These are phyloP conservation scores for Candida labiduridarum DNA, from an alignment of 1,139 yeast genomes.

Conservation along the genomic window DNA sequence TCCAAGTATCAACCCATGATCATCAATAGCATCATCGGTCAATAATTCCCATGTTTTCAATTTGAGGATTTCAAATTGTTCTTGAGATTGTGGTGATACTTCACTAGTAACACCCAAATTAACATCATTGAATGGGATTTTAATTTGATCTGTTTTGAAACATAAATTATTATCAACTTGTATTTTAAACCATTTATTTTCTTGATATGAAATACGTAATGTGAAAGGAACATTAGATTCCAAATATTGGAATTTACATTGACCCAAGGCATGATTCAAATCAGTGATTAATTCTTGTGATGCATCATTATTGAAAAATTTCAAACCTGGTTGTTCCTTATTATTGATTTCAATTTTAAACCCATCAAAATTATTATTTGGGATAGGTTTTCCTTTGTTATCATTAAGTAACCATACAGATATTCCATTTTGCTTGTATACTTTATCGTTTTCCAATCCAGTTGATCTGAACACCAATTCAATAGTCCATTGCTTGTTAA, in stretches of 20 bases:
- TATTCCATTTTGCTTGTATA: conserved; percentile 47
- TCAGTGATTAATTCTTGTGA: conserved; percentile 29
- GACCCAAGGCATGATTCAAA: conserved; percentile 46
- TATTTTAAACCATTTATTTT: conserved; percentile 50
- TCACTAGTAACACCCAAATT: conserved; percentile 56
- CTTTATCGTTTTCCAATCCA: conserved; percentile 37
- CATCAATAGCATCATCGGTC: conserved; percentile 58
- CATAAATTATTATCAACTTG: conserved; percentile 73
- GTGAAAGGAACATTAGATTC: conserved; percentile 71
- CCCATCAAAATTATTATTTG: conserved; percentile 54
- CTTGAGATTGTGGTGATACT: conserved; percentile 42
- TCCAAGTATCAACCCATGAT: conserved; percentile 54
- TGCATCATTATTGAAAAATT: conserved; percentile 62
- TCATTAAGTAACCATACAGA: conserved; percentile 50
- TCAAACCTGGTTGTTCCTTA: conserved; percentile 51
- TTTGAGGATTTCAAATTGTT: conserved; percentile 61
- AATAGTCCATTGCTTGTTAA: conserved; percentile 53
- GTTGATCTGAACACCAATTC: conserved; percentile 64
- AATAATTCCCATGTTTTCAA: conserved; percentile 56
- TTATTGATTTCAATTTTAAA: conserved; percentile 57
- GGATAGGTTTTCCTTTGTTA: conserved; percentile 19
- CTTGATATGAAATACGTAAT: conserved; percentile 59
- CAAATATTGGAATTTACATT: conserved; percentile 61
- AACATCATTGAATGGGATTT: conserved; percentile 35
- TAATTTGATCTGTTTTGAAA: conserved; percentile 60